phyloP scores from a whole-genome alignment of 169 alveolate species.

The Cryptosporidium viatorum region DNA sequence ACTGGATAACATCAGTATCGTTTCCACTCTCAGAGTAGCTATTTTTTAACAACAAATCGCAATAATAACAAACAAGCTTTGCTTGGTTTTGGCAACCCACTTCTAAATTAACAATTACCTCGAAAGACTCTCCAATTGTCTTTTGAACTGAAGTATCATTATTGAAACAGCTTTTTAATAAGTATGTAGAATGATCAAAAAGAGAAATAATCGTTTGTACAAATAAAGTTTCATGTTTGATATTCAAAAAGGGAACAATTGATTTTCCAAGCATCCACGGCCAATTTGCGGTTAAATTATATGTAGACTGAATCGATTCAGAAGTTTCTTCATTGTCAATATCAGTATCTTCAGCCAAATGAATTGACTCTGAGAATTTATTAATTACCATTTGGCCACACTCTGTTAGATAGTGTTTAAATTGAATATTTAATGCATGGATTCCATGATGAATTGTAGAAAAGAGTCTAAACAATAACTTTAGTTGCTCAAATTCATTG shows the following conservation, averaged over 20 bases:
- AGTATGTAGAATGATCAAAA: constrained; percentile 22
- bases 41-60: constrained; percentile 29
- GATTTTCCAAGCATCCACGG: constrained; percentile 33
- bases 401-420: constrained; percentile 74
- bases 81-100: constrained; percentile 64
- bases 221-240: neutral
- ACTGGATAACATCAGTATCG: neutral
- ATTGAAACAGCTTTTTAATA: constrained; percentile 23
- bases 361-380: constrained; percentile 15
- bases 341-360: neutral
- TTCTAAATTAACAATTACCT: constrained; percentile 73
- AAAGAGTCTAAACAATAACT: constrained; percentile 74
- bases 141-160: constrained; percentile 37
- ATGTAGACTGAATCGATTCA: neutral
- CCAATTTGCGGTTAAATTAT: neutral
- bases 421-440: constrained; percentile 73
- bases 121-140: constrained; percentile 50
- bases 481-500: constrained; percentile 54
- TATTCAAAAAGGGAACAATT: constrained; percentile 19
- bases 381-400: constrained; percentile 66
- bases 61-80: constrained; percentile 35
- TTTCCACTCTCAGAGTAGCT: neutral
- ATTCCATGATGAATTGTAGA: constrained; percentile 77
- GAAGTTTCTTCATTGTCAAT: neutral
- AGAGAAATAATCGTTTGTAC: constrained; percentile 31